Conservation (phyloP, 805 yeast species). For the Kazachstania psychrophila region DNA sequence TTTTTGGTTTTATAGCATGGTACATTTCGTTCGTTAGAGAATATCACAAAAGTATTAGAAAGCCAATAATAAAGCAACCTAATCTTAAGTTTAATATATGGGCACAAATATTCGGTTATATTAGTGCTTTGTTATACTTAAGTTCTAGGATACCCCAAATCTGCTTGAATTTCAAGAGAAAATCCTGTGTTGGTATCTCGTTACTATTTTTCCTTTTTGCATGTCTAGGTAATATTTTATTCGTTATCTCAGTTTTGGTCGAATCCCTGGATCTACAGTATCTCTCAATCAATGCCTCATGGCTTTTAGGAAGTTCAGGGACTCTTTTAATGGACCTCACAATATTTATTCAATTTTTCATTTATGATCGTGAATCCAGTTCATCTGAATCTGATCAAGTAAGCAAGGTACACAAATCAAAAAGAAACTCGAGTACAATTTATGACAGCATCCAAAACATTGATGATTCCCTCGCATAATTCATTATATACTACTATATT, state of each 20-base stretch:
- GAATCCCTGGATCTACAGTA: slow-evolving; percentile 64
- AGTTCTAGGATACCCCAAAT: slow-evolving; percentile 94
- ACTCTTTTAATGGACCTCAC: slow-evolving; percentile 75
- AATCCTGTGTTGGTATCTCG: slow-evolving; percentile 91
- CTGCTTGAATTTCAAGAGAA: slow-evolving; percentile 69
- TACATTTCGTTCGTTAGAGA: slow-evolving; percentile 49
- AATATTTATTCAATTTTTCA: slow-evolving; percentile 78
- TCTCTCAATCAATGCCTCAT: slow-evolving; percentile 71
- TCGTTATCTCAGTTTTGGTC: slow-evolving; percentile 75
- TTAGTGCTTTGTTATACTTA: slow-evolving; percentile 63
- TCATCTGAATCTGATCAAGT: too few species aligned
- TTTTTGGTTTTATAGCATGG: slow-evolving; percentile 83
- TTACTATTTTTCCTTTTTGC: slow-evolving; percentile 92
- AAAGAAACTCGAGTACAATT: background rate
- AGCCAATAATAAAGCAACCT: background rate
- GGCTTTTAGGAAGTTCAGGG: slow-evolving; percentile 90
- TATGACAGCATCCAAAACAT: background rate
- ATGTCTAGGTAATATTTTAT: slow-evolving; percentile 85
- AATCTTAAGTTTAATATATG: slow-evolving; percentile 44
- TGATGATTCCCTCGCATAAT: background rate
- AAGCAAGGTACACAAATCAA: too few species aligned
- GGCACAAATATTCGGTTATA: slow-evolving; percentile 82
- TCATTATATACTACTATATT: too few species aligned
- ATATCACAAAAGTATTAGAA: slow-evolving; percentile 6
- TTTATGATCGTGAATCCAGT: too few species aligned